Evolutionary conservation across 495 filamentous ascomycete species (phyloP), one percentile per base, ranked within the genome.

Genomic region (Penicillium daleae): DNA sequence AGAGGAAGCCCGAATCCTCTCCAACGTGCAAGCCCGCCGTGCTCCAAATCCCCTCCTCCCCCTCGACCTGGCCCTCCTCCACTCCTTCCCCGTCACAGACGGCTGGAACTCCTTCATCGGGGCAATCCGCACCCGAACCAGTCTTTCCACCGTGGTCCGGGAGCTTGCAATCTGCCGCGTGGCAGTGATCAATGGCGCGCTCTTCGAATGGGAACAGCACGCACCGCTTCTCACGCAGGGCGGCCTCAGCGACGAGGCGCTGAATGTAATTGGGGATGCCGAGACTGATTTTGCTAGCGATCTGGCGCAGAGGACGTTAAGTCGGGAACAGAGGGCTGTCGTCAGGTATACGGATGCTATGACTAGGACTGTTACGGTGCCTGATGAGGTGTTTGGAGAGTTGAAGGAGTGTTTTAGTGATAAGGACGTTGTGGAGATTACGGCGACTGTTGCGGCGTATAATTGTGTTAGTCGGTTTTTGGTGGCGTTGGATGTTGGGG

Each of bases 391-490:
- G 21, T 93, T 93, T 75, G 82, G 61, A 42, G 71, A 70, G 66
- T 59, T 94, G 66, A 88, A 80, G 74, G 69, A 56, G 29, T 54
- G 77, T 22, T 94, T 91, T 64, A 75, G 66, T 21, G 87, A 92
- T 58, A 81, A 80, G 73, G 87, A 92, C 78, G 77, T 90, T 35
- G 89, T 93, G 35, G 91, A 95, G 79, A 82, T 93, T 62, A 91
- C 88, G 58, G 86, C 90, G 17, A 92, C 89, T 26, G 86, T 89
- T 62, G 90, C 88, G n/a, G 86, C 85, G 31, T 96, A 97, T 71
- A 96, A 96, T 71, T 92, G 90, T 74, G 92, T 97, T 12, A 91
- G 89, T 66, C 81, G 92, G 51, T 94, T 96, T 67, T 74, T 96
- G 64, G 91, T 96, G 32, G 91, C 91, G 21, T 70, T 97, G 64